A percentile compares a stretch with the other conserved stretches of the same genome.
These are phyloP conservation scores for Punctularia strigosozonata DNA, from an alignment of 768 basidiomycete genomes.

Conservation along the genomic window DNA sequence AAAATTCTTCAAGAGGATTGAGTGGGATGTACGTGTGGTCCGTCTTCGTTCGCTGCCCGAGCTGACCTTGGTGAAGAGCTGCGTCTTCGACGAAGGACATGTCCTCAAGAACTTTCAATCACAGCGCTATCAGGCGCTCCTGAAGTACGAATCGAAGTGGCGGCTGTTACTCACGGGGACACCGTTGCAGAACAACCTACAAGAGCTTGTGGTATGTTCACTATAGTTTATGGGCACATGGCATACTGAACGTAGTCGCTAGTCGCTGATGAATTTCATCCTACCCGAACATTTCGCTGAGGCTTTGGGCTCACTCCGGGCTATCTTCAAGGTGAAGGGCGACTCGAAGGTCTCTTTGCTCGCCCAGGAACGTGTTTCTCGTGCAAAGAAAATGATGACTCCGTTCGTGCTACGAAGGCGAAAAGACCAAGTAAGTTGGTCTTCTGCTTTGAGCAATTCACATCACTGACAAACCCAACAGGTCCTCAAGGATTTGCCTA, in stretches of 20 bases:
- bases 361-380: conserved; percentile 83
- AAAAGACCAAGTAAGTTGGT: conserved; percentile 68
- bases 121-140: conserved; percentile 84
- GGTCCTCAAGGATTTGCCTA: conserved; percentile 89
- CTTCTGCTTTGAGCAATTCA: not conserved
- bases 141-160: conserved; percentile 83
- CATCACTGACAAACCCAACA: conserved; percentile 15
- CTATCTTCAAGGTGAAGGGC: conserved; percentile 97
- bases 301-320: conserved; percentile 67
- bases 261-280: conserved; percentile 98
- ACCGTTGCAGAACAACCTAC: conserved; percentile 85
- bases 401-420: conserved; percentile 95
- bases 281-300: conserved; percentile 80
- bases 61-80: too few species aligned
- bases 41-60: too few species aligned
- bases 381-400: conserved; percentile 99
- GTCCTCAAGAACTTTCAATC: conserved; percentile 95
- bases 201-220: conserved; percentile 65
- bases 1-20: conserved; percentile 83
- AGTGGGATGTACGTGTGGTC: conserved; percentile 71
- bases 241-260: not conserved
- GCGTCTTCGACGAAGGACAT: conserved; percentile 96
- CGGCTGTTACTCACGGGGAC: conserved; percentile 90
- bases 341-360: conserved; percentile 81
- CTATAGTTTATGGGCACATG: not conserved